Percentiles rank a stretch among this genome's conserved stretches.
Conservation (phyloP, 2,329 filamentous ascomycete genomes). For the Mollisiaceae sp. region DNA sequence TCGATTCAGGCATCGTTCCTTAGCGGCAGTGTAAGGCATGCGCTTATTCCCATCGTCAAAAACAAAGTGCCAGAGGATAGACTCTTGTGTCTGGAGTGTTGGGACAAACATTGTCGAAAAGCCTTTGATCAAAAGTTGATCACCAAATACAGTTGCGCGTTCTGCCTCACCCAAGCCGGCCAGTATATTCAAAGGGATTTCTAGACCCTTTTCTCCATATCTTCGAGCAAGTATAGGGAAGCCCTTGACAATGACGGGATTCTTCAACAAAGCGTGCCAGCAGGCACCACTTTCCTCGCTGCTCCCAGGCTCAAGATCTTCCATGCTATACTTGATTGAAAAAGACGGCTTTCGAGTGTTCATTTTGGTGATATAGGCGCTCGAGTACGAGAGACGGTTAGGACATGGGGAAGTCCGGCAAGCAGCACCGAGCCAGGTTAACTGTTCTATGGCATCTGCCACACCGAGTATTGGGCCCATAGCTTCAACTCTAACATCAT, state of each 20-base stretch:
- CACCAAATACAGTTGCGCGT: slow-evolving; percentile 13
- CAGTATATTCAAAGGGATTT: neutral
- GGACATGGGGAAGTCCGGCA: no score
- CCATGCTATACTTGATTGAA: neutral
- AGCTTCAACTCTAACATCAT: no score
- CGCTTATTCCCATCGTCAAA: neutral
- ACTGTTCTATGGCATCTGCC: no score
- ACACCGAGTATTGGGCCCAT: no score
- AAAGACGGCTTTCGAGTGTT: neutral
- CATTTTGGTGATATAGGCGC: neutral
- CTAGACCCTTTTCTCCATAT: neutral
- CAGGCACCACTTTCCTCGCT: slow-evolving; percentile 1
- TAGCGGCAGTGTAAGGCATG: neutral
- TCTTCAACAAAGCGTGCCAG: slow-evolving; percentile 25
- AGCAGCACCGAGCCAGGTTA: no score
- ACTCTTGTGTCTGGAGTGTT: neutral
- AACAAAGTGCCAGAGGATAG: neutral
- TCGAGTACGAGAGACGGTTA: neutral
- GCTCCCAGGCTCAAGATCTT: neutral
- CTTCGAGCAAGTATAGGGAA: slow-evolving; percentile 26
- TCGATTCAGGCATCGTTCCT: neutral
- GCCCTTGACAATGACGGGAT: slow-evolving; percentile 23
- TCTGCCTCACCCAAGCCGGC: slow-evolving; percentile 10
- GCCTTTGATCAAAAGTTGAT: slow-evolving; percentile 20
- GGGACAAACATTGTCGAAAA: slow-evolving; percentile 19